phyloP scores from a whole-genome alignment of 2,329 filamentous ascomycete genomes.

The Sclerotinia subarctica region DNA sequence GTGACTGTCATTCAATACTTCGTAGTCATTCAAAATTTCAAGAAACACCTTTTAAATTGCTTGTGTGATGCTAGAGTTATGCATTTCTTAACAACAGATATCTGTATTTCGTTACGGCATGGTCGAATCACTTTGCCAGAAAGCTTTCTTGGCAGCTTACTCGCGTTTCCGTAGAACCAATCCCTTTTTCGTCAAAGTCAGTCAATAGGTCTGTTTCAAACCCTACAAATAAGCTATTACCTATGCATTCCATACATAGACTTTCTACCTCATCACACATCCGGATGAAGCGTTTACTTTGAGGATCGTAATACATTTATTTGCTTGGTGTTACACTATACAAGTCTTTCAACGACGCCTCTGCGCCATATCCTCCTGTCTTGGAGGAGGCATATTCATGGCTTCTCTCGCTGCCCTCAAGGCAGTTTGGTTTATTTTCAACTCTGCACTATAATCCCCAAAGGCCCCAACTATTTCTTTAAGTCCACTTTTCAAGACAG shows the following conservation, averaged over 20 bases:
- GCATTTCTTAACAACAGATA: background rate
- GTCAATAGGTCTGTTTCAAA: background rate
- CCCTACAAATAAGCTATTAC: background rate
- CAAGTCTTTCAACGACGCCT: slow-evolving; percentile 12
- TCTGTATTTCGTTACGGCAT: background rate
- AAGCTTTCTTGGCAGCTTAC: background rate
- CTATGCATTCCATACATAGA: background rate
- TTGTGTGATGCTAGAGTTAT: background rate
- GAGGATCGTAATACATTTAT: slow-evolving; percentile 5
- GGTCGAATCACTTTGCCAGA: background rate
- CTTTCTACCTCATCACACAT: background rate
- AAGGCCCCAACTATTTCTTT: slow-evolving; percentile 66
- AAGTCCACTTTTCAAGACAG: slow-evolving; percentile 63
- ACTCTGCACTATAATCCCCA: slow-evolving; percentile 66
- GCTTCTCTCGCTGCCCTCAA: slow-evolving; percentile 71
- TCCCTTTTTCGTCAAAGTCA: background rate
- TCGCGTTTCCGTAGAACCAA: background rate
- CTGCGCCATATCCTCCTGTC: slow-evolving; percentile 10
- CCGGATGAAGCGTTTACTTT: background rate
- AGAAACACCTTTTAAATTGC: background rate
- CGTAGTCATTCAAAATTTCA: background rate
- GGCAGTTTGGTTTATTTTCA: slow-evolving; percentile 69
- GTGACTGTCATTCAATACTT: background rate
- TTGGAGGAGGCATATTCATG: slow-evolving; percentile 12
- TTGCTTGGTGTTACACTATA: slow-evolving; percentile 5